Evolutionary conservation across 106 monocot species (phyloP).

Genomic region (Xerophyta viscosa): DNA sequence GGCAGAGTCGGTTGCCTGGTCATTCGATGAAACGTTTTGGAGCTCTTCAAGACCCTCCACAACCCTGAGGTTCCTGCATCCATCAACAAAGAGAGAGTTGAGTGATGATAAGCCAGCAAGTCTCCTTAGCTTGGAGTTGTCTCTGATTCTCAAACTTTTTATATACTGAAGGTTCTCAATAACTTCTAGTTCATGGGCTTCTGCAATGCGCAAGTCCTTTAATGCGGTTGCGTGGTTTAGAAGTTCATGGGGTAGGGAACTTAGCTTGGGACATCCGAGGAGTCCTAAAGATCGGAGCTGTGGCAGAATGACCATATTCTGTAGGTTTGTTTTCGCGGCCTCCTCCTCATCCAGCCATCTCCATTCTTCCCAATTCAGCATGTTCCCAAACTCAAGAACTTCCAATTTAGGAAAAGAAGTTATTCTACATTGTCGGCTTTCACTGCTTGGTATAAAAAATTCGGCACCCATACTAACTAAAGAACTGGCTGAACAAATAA

Average conservation of each 20-base stretch:
- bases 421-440: not conserved
- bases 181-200: not conserved
- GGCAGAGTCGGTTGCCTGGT: not conserved
- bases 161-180: not conserved
- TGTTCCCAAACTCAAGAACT: not conserved
- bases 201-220: not conserved
- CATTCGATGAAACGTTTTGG: not conserved
- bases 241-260: constrained; percentile 5
- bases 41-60: not conserved
- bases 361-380: constrained; percentile 10
- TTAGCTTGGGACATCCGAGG: not conserved
- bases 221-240: not conserved
- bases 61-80: not conserved
- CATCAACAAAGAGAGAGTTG: not conserved
- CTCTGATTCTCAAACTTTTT: not conserved
- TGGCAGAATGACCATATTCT: not conserved
- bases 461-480: constrained; percentile 2
- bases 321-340: too few species aligned
- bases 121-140: not conserved
- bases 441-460: not conserved
- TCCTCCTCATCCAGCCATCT: constrained; percentile 1
- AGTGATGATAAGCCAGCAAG: not conserved
- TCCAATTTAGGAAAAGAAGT: constrained; percentile 3
- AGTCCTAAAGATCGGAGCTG: not conserved
- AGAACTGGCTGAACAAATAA: not conserved